These are phyloP conservation scores for Schwanniomyces polymorphus DNA, from an alignment of 805 yeast genomes.

Conservation along the genomic window DNA sequence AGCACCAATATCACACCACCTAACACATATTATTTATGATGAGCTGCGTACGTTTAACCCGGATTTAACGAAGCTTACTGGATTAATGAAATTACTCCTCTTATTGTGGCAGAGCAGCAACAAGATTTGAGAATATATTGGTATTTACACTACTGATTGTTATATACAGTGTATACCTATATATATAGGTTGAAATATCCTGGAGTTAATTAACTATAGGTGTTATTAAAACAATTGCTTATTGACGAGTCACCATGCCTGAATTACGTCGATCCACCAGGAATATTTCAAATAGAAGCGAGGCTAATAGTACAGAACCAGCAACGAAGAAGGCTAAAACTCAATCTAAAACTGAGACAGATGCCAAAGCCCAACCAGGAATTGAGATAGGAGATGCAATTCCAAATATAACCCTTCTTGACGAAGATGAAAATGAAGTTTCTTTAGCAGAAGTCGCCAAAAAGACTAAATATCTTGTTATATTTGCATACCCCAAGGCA, in stretches of 20 bases:
- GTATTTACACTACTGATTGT: not conserved
- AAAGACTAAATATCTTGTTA: slow-evolving; percentile 34
- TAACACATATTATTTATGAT: too few relatives aligned
- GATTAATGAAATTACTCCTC: not conserved
- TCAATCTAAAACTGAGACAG: slow-evolving; percentile 1
- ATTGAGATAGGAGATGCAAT: slow-evolving; percentile 59
- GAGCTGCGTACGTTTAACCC: too few relatives aligned
- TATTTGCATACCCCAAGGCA: slow-evolving; percentile 83
- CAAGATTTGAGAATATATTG: not conserved
- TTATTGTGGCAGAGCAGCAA: not conserved
- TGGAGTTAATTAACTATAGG: not conserved
- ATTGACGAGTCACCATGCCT: slow-evolving; percentile 18
- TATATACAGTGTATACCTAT: not conserved
- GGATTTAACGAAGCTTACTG: not conserved
- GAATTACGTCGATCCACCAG: slow-evolving; percentile 41
- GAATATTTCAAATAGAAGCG: slow-evolving; percentile 12
- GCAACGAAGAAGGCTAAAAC: slow-evolving; percentile 13
- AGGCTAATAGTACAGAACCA: slow-evolving; percentile 15
- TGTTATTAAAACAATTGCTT: too few relatives aligned
- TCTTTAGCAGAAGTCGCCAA: slow-evolving; percentile 28
- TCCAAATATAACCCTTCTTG: slow-evolving; percentile 61
- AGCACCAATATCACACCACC: too few relatives aligned
- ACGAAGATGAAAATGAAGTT: slow-evolving; percentile 68
- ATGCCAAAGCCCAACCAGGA: slow-evolving; percentile 14
- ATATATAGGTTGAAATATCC: not conserved